These are phyloP conservation scores for Cardamine resedifolia DNA, from an alignment of 345 rosid species.

Conservation along the genomic window DNA sequence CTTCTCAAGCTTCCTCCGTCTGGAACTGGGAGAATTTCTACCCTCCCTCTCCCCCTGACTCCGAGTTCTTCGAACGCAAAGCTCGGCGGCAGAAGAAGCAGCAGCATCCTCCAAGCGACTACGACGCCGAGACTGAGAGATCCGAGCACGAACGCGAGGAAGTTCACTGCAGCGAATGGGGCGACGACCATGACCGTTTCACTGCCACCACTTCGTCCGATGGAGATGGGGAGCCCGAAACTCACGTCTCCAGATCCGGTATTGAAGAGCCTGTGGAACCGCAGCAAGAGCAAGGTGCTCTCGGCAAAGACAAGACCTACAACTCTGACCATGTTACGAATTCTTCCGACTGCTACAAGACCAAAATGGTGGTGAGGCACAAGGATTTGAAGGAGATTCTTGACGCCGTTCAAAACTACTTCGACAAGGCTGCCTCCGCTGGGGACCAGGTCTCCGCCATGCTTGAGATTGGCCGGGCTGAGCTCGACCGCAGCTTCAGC, in stretches of 20 bases:
- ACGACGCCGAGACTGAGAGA: conserved; percentile 49
- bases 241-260: conserved; percentile 62
- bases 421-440: conserved; percentile 75
- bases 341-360: conserved; percentile 40
- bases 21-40: conserved; percentile 97
- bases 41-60: conserved; percentile 96
- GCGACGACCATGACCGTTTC: conserved; percentile 67
- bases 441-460: conserved; percentile 78
- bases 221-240: conserved; percentile 43
- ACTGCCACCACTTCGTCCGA: conserved; percentile 51
- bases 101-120: conserved; percentile 26
- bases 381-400: conserved; percentile 84
- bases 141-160: conserved; percentile 78
- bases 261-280: conserved; percentile 46
- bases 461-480: conserved; percentile 82
- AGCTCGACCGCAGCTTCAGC: conserved; percentile 81
- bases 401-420: conserved; percentile 69
- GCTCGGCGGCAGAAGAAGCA: conserved; percentile 31
- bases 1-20: conserved; percentile 81
- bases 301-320: conserved; percentile 35
- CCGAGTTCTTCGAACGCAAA: conserved; percentile 67
- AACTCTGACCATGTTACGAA: conserved; percentile 48
- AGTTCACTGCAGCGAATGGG: conserved; percentile 97
- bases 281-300: conserved; percentile 19
- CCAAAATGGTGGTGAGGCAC: conserved; percentile 77